These are phyloP conservation scores for Protomyces inouyei DNA, from an alignment of 1,139 yeast species.

Conservation along the genomic window DNA sequence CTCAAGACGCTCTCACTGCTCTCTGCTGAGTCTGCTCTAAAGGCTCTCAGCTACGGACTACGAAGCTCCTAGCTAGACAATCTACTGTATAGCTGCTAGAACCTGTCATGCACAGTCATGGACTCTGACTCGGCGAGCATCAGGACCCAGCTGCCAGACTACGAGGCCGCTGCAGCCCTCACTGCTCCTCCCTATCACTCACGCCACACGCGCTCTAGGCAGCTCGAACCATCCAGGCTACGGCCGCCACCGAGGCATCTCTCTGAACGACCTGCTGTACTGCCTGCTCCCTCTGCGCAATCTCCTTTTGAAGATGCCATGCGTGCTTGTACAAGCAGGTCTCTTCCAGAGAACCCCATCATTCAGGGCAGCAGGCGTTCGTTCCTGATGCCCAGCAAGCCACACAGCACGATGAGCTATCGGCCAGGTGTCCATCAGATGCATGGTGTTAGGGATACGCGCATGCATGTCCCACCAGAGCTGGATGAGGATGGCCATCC, in stretches of 20 bases:
- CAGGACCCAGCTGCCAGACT: background rate
- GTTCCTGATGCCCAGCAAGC: background rate
- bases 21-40: too few relatives aligned
- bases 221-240: background rate
- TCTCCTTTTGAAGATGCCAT: background rate
- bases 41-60: too few relatives aligned
- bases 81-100: background rate
- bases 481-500: slow-evolving; percentile 12
- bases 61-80: too few relatives aligned
- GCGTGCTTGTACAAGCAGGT: background rate
- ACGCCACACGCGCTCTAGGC: background rate
- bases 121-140: background rate
- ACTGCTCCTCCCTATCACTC: background rate
- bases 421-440: slow-evolving; percentile 3
- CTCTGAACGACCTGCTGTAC: background rate
- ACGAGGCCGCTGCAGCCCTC: background rate
- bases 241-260: background rate
- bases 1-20: too few relatives aligned
- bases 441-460: slow-evolving; percentile 5
- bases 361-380: background rate
- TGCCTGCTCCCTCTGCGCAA: background rate
- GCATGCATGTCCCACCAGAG: slow-evolving; percentile 14
- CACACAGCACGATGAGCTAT: background rate
- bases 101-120: background rate
- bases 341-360: background rate